phyloP scores from a whole-genome alignment of 306 rosid genomes.

The Cucumis melo region DNA sequence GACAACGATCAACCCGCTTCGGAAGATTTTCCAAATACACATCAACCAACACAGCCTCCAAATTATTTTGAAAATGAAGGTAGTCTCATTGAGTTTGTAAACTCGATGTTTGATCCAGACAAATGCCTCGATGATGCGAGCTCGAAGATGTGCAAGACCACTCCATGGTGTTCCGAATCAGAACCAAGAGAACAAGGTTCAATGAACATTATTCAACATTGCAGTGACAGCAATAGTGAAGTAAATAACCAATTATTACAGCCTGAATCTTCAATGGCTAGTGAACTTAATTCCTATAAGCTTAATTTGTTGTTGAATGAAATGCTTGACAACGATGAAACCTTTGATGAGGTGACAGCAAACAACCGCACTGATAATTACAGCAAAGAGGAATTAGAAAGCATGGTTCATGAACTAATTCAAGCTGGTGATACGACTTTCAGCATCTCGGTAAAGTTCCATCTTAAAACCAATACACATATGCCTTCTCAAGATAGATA shows the following conservation, averaged over 20 bases:
- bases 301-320: background rate
- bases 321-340: background rate
- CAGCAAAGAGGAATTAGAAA: background rate
- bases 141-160: background rate
- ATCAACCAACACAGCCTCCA: background rate
- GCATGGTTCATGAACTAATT: slow-evolving; percentile 6
- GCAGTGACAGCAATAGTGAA: background rate
- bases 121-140: background rate
- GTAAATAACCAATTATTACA: no score
- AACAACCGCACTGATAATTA: background rate
- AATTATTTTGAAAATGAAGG: slow-evolving; percentile 10
- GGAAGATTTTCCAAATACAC: background rate
- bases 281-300: background rate
- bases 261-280: background rate
- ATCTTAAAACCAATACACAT: no score
- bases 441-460: background rate
- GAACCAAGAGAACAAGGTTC: background rate
- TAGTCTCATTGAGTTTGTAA: background rate
- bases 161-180: background rate
- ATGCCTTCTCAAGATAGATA: no score
- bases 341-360: background rate
- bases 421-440: slow-evolving; percentile 13
- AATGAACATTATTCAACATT: background rate
- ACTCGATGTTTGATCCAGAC: background rate
- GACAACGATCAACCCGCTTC: background rate